Base-by-base conservation (phyloP, 2,329 filamentous ascomycete genomes). In the Pseudocercospora vitis region DNA sequence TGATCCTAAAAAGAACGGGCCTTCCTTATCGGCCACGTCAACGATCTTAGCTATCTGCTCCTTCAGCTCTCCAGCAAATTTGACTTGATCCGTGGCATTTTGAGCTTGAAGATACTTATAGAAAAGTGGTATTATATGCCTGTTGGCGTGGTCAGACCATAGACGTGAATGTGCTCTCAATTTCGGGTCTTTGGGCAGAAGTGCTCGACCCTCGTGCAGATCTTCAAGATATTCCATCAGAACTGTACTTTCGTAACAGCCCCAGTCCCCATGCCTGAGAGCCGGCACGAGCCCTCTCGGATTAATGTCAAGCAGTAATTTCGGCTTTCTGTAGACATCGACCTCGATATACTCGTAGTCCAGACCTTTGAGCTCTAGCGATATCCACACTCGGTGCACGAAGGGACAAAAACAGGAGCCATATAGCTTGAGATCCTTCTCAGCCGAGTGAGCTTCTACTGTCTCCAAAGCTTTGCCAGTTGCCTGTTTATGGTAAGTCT, bases 181-280 rank as follows among this genome's bases (percentile, higher is more conserved):
- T 64, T 86, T 84, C 1, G 87, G 77, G 64, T 86, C 80, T 0
- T 77, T 74, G 1, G 88, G 88, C 23, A 91, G 76, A 6, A 95
- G 74, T 5, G 82, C 71, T 3, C 78, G 74, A 1, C 82, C 81
- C 21, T 77, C 70, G 26, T 82, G 76, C 23, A 89, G 72, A 63
- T 95, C 91, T 65, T 95, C 90, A 29, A 94, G 79, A 71, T 95
- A 95, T 85, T 95, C 90, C 69, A 95, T 79, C 63, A 95, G 80
- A 2, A 95, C 86, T 1, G 82, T 83, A 63, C 87, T 92, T 68
- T 95, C 90, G 65, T 90, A 86, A 64, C 86, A 90, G 0, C 85
- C 84, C 88, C 89, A 95, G 57, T 89, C 83, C 8, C 86, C 87
- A 69, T 94, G 86, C 32, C 84, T 79, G 53, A 95, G 78, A 7